Evolutionary conservation across 2,329 filamentous ascomycete genomes (phyloP).

Genomic region (Golovinomyces cichoracearum): DNA sequence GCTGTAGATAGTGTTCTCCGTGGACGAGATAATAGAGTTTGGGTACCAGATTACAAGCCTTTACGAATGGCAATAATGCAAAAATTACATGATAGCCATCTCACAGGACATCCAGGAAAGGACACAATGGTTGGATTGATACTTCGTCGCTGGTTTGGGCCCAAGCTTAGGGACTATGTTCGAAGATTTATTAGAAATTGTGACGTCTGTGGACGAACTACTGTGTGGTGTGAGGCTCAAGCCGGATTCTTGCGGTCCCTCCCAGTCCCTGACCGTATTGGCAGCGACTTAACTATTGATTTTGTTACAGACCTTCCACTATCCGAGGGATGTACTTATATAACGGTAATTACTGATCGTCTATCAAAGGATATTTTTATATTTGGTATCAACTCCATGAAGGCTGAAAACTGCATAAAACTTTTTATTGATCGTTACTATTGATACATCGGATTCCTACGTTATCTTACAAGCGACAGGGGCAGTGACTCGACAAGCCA

Average conservation of each 20-base stretch:
- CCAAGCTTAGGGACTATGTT: not conserved
- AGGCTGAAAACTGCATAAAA: not conserved
- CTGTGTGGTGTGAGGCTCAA: not conserved
- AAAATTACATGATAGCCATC: not conserved
- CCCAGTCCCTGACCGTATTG: not conserved
- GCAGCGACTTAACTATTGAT: constrained; percentile 1
- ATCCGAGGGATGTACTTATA: not conserved
- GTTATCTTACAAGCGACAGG: not conserved
- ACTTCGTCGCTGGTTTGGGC: not conserved
- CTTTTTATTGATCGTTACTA: not conserved
- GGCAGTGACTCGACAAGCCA: not conserved
- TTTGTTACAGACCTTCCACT: not conserved
- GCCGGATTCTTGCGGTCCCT: constrained; percentile 1
- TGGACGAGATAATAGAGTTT: too few relatives aligned
- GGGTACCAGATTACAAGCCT: not conserved
- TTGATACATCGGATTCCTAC: not conserved
- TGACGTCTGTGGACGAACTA: not conserved
- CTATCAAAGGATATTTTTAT: not conserved
- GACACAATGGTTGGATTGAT: not conserved
- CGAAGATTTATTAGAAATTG: not conserved
- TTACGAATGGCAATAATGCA: not conserved
- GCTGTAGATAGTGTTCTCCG: too few relatives aligned
- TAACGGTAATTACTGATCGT: not conserved
- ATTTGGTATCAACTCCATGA: not conserved
- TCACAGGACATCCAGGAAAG: too few relatives aligned